A percentile compares a stretch with the other conserved stretches of the same genome.
Conservation (phyloP, 2,329 filamentous ascomycete genomes). For the Ploettnerulaceae sp. region DNA sequence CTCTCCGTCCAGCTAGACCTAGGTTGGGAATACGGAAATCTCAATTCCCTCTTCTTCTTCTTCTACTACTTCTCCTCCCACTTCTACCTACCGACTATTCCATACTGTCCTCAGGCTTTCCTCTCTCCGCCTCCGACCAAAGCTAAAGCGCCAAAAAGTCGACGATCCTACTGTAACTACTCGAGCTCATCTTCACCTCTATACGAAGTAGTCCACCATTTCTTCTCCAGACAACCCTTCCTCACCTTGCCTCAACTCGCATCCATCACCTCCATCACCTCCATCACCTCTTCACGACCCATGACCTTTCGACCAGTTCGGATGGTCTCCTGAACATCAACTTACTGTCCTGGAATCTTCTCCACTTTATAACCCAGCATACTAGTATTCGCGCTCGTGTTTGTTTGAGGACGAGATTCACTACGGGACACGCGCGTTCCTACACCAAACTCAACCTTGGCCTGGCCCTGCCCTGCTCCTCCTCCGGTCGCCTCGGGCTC, state of each 20-base stretch:
- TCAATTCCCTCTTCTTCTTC: too few species aligned
- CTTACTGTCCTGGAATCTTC: background rate
- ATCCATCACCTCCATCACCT: too few species aligned
- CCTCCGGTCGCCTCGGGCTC: constrained; percentile 15
- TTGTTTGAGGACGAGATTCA: background rate
- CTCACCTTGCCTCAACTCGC: too few species aligned
- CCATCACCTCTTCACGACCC: background rate
- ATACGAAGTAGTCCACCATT: background rate
- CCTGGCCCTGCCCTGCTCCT: background rate
- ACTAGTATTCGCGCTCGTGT: background rate
- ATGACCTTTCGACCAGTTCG: background rate
- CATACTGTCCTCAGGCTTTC: background rate
- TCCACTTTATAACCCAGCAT: background rate
- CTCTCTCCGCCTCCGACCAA: background rate
- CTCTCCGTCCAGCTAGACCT: background rate
- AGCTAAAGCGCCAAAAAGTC: background rate
- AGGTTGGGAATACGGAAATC: constrained; percentile 1
- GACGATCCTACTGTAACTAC: too few species aligned
- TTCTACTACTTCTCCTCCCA: background rate
- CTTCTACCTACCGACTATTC: too few species aligned
- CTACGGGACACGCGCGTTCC: constrained; percentile 2
- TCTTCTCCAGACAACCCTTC: background rate
- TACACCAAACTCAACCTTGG: constrained; percentile 1
- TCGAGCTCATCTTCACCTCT: too few species aligned
- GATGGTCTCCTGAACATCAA: background rate